These are phyloP conservation scores for Talaromyces atroroseus DNA, from an alignment of 2,329 filamentous ascomycete genomes.

Conservation along the genomic window DNA sequence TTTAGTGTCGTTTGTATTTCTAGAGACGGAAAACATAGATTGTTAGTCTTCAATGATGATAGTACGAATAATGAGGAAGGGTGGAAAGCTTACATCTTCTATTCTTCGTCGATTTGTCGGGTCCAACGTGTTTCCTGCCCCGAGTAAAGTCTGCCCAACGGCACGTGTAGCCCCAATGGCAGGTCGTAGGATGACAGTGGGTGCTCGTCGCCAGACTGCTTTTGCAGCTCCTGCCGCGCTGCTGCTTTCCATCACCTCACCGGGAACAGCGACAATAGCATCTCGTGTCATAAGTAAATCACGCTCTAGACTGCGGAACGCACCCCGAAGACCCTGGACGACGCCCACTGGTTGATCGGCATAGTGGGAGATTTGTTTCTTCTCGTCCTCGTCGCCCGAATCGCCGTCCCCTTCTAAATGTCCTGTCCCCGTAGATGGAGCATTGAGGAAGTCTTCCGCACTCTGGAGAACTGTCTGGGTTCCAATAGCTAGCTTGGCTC, in stretches of 20 bases:
- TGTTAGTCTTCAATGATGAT: not conserved
- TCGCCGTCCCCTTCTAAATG: conserved; percentile 42
- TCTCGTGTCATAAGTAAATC: conserved; percentile 84
- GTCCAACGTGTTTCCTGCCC: conserved; percentile 88
- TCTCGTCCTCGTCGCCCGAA: conserved; percentile 61
- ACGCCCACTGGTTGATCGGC: conserved; percentile 91
- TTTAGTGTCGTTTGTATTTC: conserved; percentile 42
- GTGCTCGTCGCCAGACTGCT: conserved; percentile 73
- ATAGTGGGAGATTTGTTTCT: conserved; percentile 80
- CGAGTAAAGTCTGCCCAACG: conserved; percentile 81
- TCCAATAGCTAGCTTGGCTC: conserved; percentile 88
- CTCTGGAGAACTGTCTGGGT: conserved; percentile 90
- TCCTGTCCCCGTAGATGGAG: conserved; percentile 23
- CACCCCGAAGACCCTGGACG: conserved; percentile 75
- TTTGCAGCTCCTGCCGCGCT: conserved; percentile 74
- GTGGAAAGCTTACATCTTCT: conserved; percentile 71
- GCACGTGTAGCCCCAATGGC: conserved; percentile 86
- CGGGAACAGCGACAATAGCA: conserved; percentile 90
- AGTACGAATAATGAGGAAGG: not conserved
- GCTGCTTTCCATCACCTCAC: conserved; percentile 80
- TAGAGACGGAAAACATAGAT: conserved; percentile 17
- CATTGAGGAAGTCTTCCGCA: conserved; percentile 69
- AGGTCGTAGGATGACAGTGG: conserved; percentile 87
- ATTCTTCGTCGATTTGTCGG: conserved; percentile 71
- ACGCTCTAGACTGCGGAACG: conserved; percentile 73